These are phyloP conservation scores for Rhododendron henanense DNA, from an alignment of 148 eudicot genomes.

Conservation along the genomic window DNA sequence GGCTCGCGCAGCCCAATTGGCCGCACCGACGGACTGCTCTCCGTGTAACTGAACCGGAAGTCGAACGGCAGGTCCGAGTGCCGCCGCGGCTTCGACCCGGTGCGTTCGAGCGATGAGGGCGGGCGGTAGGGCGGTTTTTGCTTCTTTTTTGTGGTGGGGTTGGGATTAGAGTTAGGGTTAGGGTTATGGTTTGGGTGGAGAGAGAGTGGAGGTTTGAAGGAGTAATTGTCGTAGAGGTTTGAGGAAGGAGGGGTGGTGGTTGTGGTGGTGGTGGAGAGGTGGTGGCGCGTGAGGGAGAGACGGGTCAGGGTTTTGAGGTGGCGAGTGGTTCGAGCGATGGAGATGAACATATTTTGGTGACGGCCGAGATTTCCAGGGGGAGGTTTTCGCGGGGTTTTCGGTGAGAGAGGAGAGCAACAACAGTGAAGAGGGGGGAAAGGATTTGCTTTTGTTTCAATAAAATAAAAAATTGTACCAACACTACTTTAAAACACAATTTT, in stretches of 20 bases:
- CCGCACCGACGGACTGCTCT: conserved; percentile 43
- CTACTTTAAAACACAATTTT: no score
- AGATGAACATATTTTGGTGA: conserved; percentile 17
- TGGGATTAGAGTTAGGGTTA: conserved; percentile 22
- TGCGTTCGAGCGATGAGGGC: conserved; percentile 64
- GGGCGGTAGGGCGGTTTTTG: conserved; percentile 67
- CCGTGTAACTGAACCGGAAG: conserved; percentile 89
- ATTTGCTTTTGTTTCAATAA: no score
- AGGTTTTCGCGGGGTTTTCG: not conserved
- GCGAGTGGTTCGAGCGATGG: conserved; percentile 31
- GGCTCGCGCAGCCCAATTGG: conserved; percentile 94
- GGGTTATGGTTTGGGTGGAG: conserved; percentile 26
- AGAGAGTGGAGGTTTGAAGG: conserved; percentile 49
- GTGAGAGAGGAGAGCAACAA: not conserved
- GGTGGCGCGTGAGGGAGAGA: conserved; percentile 20
- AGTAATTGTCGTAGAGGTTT: conserved; percentile 20
- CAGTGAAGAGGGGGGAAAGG: not conserved
- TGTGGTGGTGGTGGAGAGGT: conserved; percentile 20
- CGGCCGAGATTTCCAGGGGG: not conserved
- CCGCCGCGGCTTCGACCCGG: conserved; percentile 32
- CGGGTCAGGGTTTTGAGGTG: conserved; percentile 10
- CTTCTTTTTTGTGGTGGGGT: conserved; percentile 10
- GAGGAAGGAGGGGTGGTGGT: conserved; percentile 7
- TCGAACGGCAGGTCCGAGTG: conserved; percentile 68
- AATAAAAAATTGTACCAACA: no score